phyloP scores from a whole-genome alignment of 768 basidiomycete genomes.

The Kwoniella pini region DNA sequence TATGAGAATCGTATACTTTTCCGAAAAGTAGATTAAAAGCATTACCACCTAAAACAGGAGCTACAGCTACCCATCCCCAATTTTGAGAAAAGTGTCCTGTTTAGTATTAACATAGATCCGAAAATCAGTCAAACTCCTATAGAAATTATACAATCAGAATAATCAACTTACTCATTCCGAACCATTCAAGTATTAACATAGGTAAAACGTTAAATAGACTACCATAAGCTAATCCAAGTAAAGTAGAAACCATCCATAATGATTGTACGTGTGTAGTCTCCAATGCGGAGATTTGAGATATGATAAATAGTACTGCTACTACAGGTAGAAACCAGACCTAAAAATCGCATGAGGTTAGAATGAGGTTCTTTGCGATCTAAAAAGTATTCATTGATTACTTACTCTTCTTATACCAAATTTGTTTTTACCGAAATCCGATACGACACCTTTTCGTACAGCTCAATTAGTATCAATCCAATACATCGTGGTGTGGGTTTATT shows the following conservation, averaged over 20 bases:
- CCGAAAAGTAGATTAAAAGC: constrained; percentile 83
- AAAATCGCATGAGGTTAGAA: not conserved
- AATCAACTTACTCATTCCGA: constrained; percentile 79
- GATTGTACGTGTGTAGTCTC: constrained; percentile 62
- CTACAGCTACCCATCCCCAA: constrained; percentile 75
- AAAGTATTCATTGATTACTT: constrained; percentile 1
- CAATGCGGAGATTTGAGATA: constrained; percentile 69
- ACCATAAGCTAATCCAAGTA: constrained; percentile 72
- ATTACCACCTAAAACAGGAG: constrained; percentile 74
- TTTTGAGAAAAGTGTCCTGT: constrained; percentile 72
- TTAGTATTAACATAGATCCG: no score
- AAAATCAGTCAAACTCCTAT: no score
- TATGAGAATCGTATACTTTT: constrained; percentile 74
- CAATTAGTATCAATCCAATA: no score
- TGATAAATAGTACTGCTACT: constrained; percentile 67
- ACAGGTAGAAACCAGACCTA: constrained; percentile 57
- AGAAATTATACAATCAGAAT: no score
- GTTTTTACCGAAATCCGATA: constrained; percentile 49
- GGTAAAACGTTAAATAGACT: constrained; percentile 71
- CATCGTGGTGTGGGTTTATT: no score
- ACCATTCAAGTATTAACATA: constrained; percentile 82
- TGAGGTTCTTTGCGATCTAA: not conserved
- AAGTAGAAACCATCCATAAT: constrained; percentile 66
- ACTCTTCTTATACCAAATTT: constrained; percentile 43
- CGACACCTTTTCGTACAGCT: constrained; percentile 42